phyloP scores from a whole-genome alignment of 768 basidiomycete species.

The Leucocoprinus birnbaumii region DNA sequence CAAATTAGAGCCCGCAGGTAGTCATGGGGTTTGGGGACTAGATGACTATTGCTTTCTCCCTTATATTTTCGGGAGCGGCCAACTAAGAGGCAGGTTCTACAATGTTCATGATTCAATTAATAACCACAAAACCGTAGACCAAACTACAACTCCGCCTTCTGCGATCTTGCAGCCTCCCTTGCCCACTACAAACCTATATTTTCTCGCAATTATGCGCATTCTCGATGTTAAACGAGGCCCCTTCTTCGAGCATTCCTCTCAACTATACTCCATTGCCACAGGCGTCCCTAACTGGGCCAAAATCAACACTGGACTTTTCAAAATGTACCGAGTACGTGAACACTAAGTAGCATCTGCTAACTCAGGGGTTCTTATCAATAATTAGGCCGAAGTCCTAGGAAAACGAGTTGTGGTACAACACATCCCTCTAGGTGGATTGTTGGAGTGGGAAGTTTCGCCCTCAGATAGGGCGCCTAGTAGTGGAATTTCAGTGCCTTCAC shows the following conservation, averaged over 20 bases:
- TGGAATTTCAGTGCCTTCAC: slow-evolving; percentile 34
- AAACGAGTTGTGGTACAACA: slow-evolving; percentile 98
- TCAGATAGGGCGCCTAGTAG: background rate
- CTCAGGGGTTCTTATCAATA: slow-evolving; percentile 4
- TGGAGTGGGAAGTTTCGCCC: slow-evolving; percentile 53
- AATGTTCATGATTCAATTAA: slow-evolving; percentile 12
- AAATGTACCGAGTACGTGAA: slow-evolving; percentile 85
- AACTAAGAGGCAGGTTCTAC: slow-evolving; percentile 63
- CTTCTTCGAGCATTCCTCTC: slow-evolving; percentile 90
- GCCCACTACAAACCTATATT: slow-evolving; percentile 75
- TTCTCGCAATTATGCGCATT: slow-evolving; percentile 75
- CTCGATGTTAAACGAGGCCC: slow-evolving; percentile 81
- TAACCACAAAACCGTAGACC: slow-evolving; percentile 44
- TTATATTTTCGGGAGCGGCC: slow-evolving; percentile 89
- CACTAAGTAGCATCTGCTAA: background rate
- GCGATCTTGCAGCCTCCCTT: slow-evolving; percentile 57
- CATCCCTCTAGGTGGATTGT: slow-evolving; percentile 77
- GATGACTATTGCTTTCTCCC: slow-evolving; percentile 90
- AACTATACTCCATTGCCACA: slow-evolving; percentile 81
- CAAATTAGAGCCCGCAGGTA: slow-evolving; percentile 91
- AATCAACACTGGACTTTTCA: slow-evolving; percentile 85
- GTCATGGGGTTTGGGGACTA: slow-evolving; percentile 97
- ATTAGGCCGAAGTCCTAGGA: slow-evolving; percentile 82
- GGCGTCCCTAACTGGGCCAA: slow-evolving; percentile 92
- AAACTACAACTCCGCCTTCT: slow-evolving; percentile 60